These are phyloP conservation scores for Aspergillus japonicus DNA, from an alignment of 2,329 filamentous ascomycete species.

Conservation along the genomic window DNA sequence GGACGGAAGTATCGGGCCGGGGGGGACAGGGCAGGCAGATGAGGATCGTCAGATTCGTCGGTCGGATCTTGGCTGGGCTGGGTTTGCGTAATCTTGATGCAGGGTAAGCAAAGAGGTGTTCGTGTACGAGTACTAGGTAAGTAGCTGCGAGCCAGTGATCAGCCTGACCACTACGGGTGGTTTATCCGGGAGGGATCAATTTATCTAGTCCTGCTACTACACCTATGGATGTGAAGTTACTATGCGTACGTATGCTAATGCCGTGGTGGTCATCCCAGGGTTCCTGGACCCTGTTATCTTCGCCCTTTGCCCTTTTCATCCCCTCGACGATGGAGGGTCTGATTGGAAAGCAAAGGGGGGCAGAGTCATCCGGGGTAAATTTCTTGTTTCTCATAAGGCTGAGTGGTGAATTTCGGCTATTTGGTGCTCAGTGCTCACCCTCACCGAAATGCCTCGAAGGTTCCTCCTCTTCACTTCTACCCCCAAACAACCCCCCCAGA, in stretches of 20 bases:
- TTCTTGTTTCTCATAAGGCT: background rate
- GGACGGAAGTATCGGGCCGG: background rate
- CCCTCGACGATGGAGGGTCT: background rate
- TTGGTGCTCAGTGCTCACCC: background rate
- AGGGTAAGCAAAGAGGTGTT: background rate
- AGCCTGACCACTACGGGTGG: no score
- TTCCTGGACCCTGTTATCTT: background rate
- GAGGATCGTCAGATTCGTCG: background rate
- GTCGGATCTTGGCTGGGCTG: background rate
- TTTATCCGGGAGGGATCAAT: no score
- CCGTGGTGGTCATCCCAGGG: background rate
- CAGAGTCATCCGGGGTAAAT: background rate
- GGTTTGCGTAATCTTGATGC: background rate
- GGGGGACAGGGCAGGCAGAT: background rate
- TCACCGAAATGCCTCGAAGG: background rate
- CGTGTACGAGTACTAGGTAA: background rate
- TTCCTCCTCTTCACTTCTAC: background rate
- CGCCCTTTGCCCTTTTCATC: background rate
- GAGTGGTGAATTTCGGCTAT: background rate
- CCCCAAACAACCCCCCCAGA: background rate
- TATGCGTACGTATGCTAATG: background rate
- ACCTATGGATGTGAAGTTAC: no score
- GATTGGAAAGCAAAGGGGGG: background rate
- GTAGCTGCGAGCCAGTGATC: no score
- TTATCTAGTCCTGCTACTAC: no score